Percentiles rank a stretch among this genome's conserved stretches.
Conservation (phyloP, 179 eudicot species). For the Corrigiola litoralis region DNA sequence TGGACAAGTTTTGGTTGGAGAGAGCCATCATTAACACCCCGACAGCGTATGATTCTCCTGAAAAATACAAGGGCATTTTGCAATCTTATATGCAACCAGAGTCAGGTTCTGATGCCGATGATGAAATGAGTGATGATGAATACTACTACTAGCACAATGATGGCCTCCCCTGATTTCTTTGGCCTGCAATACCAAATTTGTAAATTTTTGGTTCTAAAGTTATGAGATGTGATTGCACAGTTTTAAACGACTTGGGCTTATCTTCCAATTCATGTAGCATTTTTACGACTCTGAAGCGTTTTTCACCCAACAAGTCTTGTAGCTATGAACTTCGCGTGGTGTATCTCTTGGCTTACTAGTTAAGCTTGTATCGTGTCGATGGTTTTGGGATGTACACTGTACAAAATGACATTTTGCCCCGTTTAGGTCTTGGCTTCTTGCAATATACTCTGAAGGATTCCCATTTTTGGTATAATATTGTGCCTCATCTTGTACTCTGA, state of each 20-base stretch:
- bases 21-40: constrained; percentile 47
- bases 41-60: constrained; percentile 60
- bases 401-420: too few species aligned
- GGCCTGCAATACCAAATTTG: neutral
- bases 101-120: neutral
- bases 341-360: too few species aligned
- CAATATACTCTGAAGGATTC: too few species aligned
- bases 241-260: neutral
- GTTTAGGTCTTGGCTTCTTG: too few species aligned
- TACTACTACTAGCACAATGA: neutral
- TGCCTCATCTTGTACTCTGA: too few species aligned
- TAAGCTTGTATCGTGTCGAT: too few species aligned
- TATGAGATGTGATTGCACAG: neutral
- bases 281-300: too few species aligned
- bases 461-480: too few species aligned
- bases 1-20: constrained; percentile 49
- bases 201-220: neutral
- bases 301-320: too few species aligned
- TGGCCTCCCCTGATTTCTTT: neutral
- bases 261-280: neutral
- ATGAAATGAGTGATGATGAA: neutral
- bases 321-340: too few species aligned
- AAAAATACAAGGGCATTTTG: constrained; percentile 36
- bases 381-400: too few species aligned
- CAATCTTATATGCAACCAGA: constrained; percentile 4